A percentile compares a stretch with the other conserved stretches of the same genome.
These are phyloP conservation scores for Trichoderma polysporum DNA, from an alignment of 2,329 filamentous ascomycete genomes.

Conservation along the genomic window DNA sequence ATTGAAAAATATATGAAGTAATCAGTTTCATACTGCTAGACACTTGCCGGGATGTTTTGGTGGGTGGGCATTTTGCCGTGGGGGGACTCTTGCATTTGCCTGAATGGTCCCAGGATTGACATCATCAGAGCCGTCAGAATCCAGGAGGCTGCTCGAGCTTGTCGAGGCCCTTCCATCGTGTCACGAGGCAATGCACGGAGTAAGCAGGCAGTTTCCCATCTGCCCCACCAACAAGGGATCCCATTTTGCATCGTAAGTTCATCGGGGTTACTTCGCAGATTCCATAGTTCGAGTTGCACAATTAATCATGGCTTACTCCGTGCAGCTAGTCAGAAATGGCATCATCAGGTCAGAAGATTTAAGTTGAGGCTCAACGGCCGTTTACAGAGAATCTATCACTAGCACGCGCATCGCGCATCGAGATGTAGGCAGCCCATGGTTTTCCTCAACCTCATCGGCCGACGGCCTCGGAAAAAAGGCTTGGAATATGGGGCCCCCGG, in stretches of 20 bases:
- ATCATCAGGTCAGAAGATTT: neutral
- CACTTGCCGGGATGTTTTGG: neutral
- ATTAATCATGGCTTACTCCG: neutral
- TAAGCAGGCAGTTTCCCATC: neutral
- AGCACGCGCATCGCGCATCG: conserved; percentile 8
- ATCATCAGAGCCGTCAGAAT: neutral
- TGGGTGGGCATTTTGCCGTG: neutral
- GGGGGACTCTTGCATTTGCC: neutral
- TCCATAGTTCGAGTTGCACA: neutral
- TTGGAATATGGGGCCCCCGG: conserved; percentile 81
- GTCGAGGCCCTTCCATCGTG: neutral
- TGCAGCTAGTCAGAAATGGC: neutral
- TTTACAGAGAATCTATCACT: neutral
- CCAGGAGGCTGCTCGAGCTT: neutral
- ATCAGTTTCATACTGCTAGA: neutral
- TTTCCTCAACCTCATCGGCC: conserved; percentile 87
- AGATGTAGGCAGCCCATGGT: conserved; percentile 77
- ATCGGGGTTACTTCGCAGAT: conserved; percentile 3
- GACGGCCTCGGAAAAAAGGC: conserved; percentile 86
- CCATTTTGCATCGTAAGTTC: neutral
- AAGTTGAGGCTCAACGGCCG: conserved; percentile 1
- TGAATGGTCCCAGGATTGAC: neutral
- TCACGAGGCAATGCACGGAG: neutral
- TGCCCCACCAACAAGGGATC: conserved; percentile 6
- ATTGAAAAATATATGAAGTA: neutral